phyloP scores from a whole-genome alignment of 1,139 yeast species.

The Suhomyces wounanorum region DNA sequence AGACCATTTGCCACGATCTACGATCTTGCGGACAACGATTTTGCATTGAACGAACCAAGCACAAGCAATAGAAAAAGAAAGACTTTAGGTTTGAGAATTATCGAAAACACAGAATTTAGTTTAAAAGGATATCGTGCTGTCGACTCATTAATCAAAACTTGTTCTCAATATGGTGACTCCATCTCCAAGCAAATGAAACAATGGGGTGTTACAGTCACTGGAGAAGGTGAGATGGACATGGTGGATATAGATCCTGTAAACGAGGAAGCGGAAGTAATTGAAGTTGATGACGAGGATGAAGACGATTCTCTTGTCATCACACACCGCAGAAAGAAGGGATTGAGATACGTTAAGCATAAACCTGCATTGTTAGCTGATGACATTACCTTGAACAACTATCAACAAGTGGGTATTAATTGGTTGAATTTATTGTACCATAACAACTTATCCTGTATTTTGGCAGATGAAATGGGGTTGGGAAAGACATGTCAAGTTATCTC shows the following conservation, averaged over 20 bases:
- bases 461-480: conserved; percentile 98
- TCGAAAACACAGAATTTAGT: conserved; percentile 69
- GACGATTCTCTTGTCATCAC: conserved; percentile 18
- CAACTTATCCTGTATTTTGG: conserved; percentile 84
- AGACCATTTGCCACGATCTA: conserved; percentile 71
- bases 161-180: conserved; percentile 73
- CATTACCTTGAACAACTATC: conserved; percentile 78
- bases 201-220: conserved; percentile 84
- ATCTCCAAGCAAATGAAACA: conserved; percentile 71
- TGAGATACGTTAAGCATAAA: conserved; percentile 63
- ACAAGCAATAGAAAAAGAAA: conserved; percentile 39
- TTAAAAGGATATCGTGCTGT: conserved; percentile 91
- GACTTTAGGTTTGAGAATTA: conserved; percentile 71
- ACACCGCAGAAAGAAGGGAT: conserved; percentile 22
- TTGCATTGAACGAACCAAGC: conserved; percentile 23
- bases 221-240: conserved; percentile 62
- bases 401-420: conserved; percentile 97
- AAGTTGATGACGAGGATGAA: conserved; percentile 32
- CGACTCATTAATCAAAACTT: conserved; percentile 80
- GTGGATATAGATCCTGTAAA: conserved; percentile 37
- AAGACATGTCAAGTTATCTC: conserved; percentile 95
- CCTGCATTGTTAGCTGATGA: conserved; percentile 68
- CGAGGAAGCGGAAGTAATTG: conserved; percentile 17
- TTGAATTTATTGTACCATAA: conserved; percentile 74
- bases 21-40: conserved; percentile 53